Evolutionary conservation across 352 stramenopile species (phyloP).

Genomic region (Blastocystis sp.): DNA sequence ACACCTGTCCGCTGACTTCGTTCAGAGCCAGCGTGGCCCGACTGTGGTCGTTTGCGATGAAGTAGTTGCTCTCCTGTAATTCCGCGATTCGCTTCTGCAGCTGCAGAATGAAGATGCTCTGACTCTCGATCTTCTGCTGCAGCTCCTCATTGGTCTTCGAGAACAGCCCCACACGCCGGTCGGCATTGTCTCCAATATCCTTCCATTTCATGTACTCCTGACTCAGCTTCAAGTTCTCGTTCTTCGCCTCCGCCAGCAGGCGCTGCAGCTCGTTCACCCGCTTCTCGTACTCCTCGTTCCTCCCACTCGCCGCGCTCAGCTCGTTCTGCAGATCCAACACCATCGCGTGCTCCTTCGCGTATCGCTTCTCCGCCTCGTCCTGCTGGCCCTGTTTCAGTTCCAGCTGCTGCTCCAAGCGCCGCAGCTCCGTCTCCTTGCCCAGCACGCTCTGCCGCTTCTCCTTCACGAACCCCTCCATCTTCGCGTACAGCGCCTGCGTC

Average conservation of each 20-base stretch:
- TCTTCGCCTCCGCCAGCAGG: constrained; percentile 18
- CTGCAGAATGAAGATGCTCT: constrained; percentile 35
- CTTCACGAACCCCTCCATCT: constrained; percentile 63
- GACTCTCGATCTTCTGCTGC: constrained; percentile 27
- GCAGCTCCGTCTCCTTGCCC: constrained; percentile 10
- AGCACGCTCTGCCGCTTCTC: constrained; percentile 32
- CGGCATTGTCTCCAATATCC: constrained; percentile 17
- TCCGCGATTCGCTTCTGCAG: constrained; percentile 53
- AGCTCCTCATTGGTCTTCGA: constrained; percentile 16
- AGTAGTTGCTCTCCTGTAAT: constrained; percentile 39
- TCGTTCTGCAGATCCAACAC: constrained; percentile 13
- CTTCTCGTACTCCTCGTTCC: constrained; percentile 5
- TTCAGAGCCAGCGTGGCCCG: constrained; percentile 36
- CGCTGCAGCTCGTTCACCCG: constrained; percentile 43
- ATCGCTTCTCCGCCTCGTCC: neutral
- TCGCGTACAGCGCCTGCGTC: constrained; percentile 50
- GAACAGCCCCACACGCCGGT: constrained; percentile 19
- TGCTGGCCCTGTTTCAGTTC: neutral
- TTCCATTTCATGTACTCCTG: constrained; percentile 58
- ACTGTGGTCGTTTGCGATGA: constrained; percentile 23
- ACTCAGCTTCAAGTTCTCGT: constrained; percentile 42
- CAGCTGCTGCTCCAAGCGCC: neutral
- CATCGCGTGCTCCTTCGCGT: constrained; percentile 12
- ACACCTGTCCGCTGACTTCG: constrained; percentile 46
- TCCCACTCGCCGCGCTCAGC: neutral